These are phyloP conservation scores for Neonectria hederae DNA, from an alignment of 2,329 filamentous ascomycete genomes.

Conservation along the genomic window DNA sequence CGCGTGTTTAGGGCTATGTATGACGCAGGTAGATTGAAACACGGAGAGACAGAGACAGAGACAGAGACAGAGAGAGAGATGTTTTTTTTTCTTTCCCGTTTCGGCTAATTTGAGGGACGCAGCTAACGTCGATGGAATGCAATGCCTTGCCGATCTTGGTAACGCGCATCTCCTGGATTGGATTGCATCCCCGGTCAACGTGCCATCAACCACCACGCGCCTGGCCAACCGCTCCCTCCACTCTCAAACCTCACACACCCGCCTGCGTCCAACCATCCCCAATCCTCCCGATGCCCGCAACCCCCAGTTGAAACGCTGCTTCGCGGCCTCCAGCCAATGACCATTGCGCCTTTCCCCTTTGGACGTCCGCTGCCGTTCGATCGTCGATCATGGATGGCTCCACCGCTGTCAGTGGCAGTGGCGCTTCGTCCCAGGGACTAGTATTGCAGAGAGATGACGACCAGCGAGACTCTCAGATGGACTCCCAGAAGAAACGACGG, in stretches of 20 bases:
- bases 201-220: conserved; percentile 4
- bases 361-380: conserved; percentile 19
- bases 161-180: background rate
- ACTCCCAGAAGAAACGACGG: conserved; percentile 16
- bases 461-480: background rate
- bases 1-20: conserved; percentile 35
- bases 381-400: conserved; percentile 33
- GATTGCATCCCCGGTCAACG: background rate
- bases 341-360: conserved; percentile 15
- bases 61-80: too few species aligned
- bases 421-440: conserved; percentile 26
- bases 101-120: conserved; percentile 20
- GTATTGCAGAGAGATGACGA: conserved; percentile 2
- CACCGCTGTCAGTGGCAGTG: conserved; percentile 31
- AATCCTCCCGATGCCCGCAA: conserved; percentile 15
- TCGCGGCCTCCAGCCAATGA: conserved; percentile 32
- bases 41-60: too few species aligned
- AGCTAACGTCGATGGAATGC: conserved; percentile 18
- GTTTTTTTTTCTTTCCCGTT: too few species aligned
- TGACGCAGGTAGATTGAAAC: conserved; percentile 30
- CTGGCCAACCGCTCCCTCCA: conserved; percentile 13
- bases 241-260: conserved; percentile 24
- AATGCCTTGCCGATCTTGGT: background rate
- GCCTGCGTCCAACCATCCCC: background rate
- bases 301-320: conserved; percentile 18